phyloP scores from a whole-genome alignment of 257 asterid genomes.

The Solanum megistacrolobum region DNA sequence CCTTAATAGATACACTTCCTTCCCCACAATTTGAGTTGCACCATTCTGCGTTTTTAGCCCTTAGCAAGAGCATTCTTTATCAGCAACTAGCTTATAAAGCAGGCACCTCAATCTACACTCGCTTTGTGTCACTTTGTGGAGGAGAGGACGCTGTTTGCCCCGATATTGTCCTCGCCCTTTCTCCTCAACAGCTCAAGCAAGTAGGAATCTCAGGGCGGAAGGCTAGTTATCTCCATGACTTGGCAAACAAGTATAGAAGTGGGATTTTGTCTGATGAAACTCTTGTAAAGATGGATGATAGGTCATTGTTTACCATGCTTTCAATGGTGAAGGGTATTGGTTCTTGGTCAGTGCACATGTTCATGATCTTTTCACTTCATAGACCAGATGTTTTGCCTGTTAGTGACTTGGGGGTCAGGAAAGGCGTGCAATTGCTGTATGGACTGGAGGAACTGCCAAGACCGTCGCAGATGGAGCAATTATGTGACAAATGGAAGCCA shows the following conservation, averaged over 20 bases:
- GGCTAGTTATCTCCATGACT: constrained; percentile 75
- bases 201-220: constrained; percentile 89
- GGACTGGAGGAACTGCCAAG: constrained; percentile 83
- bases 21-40: constrained; percentile 57
- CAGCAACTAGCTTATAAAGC: constrained; percentile 91
- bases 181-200: constrained; percentile 81
- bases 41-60: constrained; percentile 59
- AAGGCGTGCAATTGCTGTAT: constrained; percentile 80
- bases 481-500: constrained; percentile 95
- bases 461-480: constrained; percentile 80
- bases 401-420: constrained; percentile 89
- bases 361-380: constrained; percentile 84
- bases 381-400: constrained; percentile 94
- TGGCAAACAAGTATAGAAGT: constrained; percentile 61
- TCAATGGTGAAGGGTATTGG: constrained; percentile 98
- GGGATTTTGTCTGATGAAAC: constrained; percentile 79
- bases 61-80: constrained; percentile 68
- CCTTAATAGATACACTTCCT: constrained; percentile 47
- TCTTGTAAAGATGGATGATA: constrained; percentile 87
- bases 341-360: constrained; percentile 97
- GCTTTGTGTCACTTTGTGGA: constrained; percentile 74
- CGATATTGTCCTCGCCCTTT: constrained; percentile 53
- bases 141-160: constrained; percentile 60
- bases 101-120: constrained; percentile 66
- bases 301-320: constrained; percentile 83